These are phyloP conservation scores for Aspergillus sp. DNA, from an alignment of 2,329 filamentous ascomycete species.

Conservation along the genomic window DNA sequence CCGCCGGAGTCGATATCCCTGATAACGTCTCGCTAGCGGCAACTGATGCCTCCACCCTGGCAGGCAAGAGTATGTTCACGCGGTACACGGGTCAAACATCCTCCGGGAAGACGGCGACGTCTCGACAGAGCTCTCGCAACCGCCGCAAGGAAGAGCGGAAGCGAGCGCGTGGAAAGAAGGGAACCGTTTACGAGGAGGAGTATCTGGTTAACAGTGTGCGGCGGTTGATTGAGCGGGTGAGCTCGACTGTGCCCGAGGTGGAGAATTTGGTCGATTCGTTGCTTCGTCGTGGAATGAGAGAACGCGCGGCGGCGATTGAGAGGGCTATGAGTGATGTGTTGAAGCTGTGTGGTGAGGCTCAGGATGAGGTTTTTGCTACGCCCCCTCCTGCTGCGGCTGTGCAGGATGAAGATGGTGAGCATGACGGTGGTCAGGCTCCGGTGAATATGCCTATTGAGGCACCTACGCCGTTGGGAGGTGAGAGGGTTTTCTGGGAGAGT, in stretches of 20 bases:
- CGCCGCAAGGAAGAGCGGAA: conserved; percentile 90
- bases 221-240: conserved; percentile 79
- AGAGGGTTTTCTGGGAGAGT: conserved; percentile 43
- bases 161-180: conserved; percentile 89
- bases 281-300: conserved; percentile 78
- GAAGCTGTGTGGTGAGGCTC: conserved; percentile 64
- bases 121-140: conserved; percentile 80
- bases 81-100: conserved; percentile 64
- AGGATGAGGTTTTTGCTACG: conserved; percentile 68
- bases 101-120: conserved; percentile 43
- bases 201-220: conserved; percentile 88
- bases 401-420: conserved; percentile 24
- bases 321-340: conserved; percentile 72
- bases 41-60: conserved; percentile 74
- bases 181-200: conserved; percentile 96
- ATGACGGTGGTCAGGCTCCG: conserved; percentile 17
- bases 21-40: conserved; percentile 92
- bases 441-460: background rate
- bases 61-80: conserved; percentile 84
- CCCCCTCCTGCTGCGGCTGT: conserved; percentile 4
- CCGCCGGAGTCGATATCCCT: conserved; percentile 66
- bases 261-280: conserved; percentile 73
- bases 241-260: conserved; percentile 70
- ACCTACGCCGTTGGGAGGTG: conserved; percentile 20
- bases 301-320: conserved; percentile 78